Evolutionary conservation across 352 stramenopile species (phyloP), one percentile per base, ranked within the genome.

Genomic region (Pythium myriotylum): DNA sequence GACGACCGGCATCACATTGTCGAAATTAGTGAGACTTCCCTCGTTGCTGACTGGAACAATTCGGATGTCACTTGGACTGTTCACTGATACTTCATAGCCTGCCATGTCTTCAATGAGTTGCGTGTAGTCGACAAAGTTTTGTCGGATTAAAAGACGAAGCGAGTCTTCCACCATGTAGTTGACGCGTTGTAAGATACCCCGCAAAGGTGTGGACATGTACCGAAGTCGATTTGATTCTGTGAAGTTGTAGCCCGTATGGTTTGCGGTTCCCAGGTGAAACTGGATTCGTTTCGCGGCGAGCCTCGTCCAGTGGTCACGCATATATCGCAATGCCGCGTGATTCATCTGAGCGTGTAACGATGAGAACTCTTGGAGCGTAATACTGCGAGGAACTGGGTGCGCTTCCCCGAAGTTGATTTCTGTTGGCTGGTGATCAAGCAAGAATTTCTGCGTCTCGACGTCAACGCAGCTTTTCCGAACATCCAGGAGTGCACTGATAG

Each of bases 101-200:
- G 78, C 73, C 77, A 92, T 92, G 24, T 73, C 62, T 50, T 92
- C 75, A n/a, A 94, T 76, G 42, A 94, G 75, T 8, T 70, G 52
- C 4, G 73, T 78, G 66, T 94, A 95, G 4, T 75, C 70, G 14
- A 79, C 52, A 47, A 94, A 93, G 33, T 93, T 94, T 9, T 79
- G 61, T 17, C 77, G 61, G 24, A 94, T 79, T 4, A 95, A 45
- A 16, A 79, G 43, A 0, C 80, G 80, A 14, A 95, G 66, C 4
- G 81, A 84, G 47, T 90, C 77, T 70, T 91, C 81, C 8, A 93
- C 60, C 78, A 93, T 92, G 65, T 92, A 92, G 50, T 93, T 92
- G 7, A 94, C 76, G 19, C 86, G 83, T 55, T 86, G 82, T 14
- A 95, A 65, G 40, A 94, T 86, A 2, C 59, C 62, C 13, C 68